Percentiles rank a stretch among this genome's conserved stretches.
These are phyloP conservation scores for Aspergillus awamori DNA, from an alignment of 2,329 filamentous ascomycete genomes.

Conservation along the genomic window DNA sequence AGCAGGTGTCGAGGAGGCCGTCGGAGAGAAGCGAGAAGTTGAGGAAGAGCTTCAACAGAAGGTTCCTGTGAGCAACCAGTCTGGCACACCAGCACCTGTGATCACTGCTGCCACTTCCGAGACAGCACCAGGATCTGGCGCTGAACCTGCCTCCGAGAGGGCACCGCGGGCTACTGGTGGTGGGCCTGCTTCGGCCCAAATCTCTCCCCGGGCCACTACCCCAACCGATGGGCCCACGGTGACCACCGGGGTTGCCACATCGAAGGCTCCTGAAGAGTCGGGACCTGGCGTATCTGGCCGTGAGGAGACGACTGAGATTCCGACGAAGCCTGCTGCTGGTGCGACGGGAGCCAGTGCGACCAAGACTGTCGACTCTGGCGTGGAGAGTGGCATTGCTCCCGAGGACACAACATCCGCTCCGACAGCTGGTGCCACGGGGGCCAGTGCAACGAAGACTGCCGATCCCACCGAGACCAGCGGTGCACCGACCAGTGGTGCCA, in stretches of 20 bases:
- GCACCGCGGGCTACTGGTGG: slow-evolving; percentile 36
- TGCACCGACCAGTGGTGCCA: background rate
- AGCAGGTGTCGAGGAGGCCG: slow-evolving; percentile 66
- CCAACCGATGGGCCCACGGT: slow-evolving; percentile 14
- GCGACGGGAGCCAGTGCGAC: slow-evolving; percentile 14
- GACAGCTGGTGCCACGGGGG: slow-evolving; percentile 12
- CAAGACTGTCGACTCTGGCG: slow-evolving; percentile 20
- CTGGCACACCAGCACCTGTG: slow-evolving; percentile 39
- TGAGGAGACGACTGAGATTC: background rate
- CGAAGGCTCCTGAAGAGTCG: slow-evolving; percentile 25
- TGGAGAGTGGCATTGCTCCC: background rate
- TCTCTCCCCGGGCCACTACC: slow-evolving; percentile 22
- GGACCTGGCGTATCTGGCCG: slow-evolving; percentile 5
- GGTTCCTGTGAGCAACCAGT: slow-evolving; percentile 37
- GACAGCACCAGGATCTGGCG: background rate
- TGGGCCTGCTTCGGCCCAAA: slow-evolving; percentile 21
- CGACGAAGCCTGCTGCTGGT: slow-evolving; percentile 2
- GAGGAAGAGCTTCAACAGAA: slow-evolving; percentile 72
- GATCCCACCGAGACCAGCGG: slow-evolving; percentile 6
- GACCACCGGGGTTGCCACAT: slow-evolving; percentile 25
- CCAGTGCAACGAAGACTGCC: slow-evolving; percentile 21
- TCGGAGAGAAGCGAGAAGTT: slow-evolving; percentile 73
- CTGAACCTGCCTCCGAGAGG: slow-evolving; percentile 40
- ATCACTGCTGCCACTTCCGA: background rate
- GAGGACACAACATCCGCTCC: slow-evolving; percentile 1